Evolutionary conservation across 331 rosid genomes (phyloP).

Genomic region (Telfairia occidentalis): DNA sequence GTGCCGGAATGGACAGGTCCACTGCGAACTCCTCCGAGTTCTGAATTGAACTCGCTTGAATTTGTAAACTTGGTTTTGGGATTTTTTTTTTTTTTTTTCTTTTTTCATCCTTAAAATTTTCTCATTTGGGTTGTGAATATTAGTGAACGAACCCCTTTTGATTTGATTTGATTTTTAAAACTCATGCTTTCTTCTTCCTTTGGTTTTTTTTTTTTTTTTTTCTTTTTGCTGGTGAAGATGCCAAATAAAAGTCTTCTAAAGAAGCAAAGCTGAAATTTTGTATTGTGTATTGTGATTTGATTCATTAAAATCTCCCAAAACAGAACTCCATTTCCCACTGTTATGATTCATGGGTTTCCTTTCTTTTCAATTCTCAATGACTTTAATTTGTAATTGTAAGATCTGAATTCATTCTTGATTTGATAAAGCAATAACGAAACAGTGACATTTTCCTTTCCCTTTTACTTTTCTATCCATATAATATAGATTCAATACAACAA

Average conservation of each 20-base stretch:
- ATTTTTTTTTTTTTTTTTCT: not conserved
- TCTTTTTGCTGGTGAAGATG: not conserved
- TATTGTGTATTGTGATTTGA: not conserved
- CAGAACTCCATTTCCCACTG: not conserved
- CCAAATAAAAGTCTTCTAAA: not conserved
- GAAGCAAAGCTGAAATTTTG: constrained; percentile 6
- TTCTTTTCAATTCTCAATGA: not conserved
- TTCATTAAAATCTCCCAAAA: not conserved
- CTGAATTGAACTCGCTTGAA: constrained; percentile 24
- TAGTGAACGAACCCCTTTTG: not conserved
- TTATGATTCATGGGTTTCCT: not conserved
- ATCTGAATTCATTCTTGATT: not conserved
- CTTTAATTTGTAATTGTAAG: not conserved
- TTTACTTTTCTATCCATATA: not conserved
- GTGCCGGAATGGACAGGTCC: constrained; percentile 15
- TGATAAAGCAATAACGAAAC: not conserved
- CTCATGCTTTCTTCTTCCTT: not conserved
- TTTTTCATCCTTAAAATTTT: not conserved
- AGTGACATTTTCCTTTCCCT: not conserved
- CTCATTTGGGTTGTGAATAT: constrained; percentile 13
- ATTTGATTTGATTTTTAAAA: not conserved
- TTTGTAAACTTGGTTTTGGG: not conserved
- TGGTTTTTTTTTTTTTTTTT: not conserved
- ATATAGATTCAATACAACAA: not conserved
- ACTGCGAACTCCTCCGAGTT: constrained; percentile 33